Conservation (phyloP, 2,329 filamentous ascomycete species). For the Diaporthe australafricana region DNA sequence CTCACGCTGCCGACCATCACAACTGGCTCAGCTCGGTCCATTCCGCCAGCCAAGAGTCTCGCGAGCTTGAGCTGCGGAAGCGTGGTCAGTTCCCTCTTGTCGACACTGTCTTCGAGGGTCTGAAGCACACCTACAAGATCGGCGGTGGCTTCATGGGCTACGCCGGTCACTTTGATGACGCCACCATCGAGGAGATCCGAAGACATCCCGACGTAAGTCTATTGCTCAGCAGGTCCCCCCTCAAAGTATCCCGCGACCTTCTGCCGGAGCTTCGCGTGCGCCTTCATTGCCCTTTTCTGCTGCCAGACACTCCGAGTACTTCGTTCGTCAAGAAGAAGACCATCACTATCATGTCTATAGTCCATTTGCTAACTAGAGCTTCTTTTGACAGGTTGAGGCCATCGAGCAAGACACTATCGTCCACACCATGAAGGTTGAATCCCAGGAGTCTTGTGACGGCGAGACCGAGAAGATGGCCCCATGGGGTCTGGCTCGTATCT, state of each 20-base stretch:
- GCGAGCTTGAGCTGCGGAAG: slow-evolving; percentile 89
- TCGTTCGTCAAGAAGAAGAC: background rate
- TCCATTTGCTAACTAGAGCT: slow-evolving; percentile 9
- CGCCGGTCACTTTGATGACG: slow-evolving; percentile 94
- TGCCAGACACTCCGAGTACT: background rate
- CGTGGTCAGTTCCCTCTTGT: slow-evolving; percentile 78
- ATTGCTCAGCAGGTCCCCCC: slow-evolving; percentile 11
- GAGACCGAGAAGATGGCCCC: slow-evolving; percentile 90
- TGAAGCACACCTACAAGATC: slow-evolving; percentile 98
- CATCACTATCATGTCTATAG: slow-evolving; percentile 14
- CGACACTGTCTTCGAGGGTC: slow-evolving; percentile 79
- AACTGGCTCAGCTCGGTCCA: slow-evolving; percentile 93
- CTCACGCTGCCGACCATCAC: slow-evolving; percentile 81
- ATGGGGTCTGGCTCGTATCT: slow-evolving; percentile 99
- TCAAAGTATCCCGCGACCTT: background rate
- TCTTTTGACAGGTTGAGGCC: slow-evolving; percentile 82
- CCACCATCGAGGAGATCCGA: slow-evolving; percentile 92
- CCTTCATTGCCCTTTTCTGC: background rate
- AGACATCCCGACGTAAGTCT: slow-evolving; percentile 94
- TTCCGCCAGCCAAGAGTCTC: slow-evolving; percentile 72
- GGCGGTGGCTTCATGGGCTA: slow-evolving; percentile 88
- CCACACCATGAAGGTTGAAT: slow-evolving; percentile 74
- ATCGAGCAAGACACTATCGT: slow-evolving; percentile 96
- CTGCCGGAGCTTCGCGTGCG: background rate
- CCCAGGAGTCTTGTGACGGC: slow-evolving; percentile 58